Evolutionary conservation across 169 alveolate genomes (phyloP), one percentile per base, ranked within the genome.

Genomic region (Plasmodium relictum): DNA sequence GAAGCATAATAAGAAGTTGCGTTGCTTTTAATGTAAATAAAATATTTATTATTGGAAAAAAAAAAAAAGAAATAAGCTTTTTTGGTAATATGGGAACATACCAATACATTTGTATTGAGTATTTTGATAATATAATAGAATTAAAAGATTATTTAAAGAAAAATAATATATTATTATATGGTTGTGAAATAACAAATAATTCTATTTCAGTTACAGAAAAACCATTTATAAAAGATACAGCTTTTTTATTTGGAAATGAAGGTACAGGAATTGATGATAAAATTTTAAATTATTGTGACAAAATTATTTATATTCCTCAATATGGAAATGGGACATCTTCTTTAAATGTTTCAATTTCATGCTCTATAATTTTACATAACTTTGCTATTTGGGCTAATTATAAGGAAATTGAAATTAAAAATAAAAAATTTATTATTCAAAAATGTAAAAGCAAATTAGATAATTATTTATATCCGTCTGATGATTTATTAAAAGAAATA

Each of bases 201-300:
- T 93, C 97, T 59, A 62, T 85, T 70, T 95, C 97, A 16, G 90
- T 97, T 39, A 94, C 96, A 31, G 92, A 58, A 22, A 22, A 48
- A 31, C 91, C 91, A 3, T 83, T 96, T 92, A 63, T 22, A 37
- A 97, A 97, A 54, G 91, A 95, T 73, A 96, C 98, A 7, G 96
- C 97, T 14, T 97, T 97, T 86, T 74, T 97, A 76, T 78, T 97
- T 42, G 98, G 99, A 22, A 97, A 96, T 95, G 99, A 97, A 74
- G 98, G 98, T 24, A 92, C 96, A 62, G 99, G 99, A 16, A 72
- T 97, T 74, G 92, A 92, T 73, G 95, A 95, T 37, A 94, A 92
- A 50, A 94, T 95, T 74, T 93, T 94, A 50, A 95, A 90, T 41
- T 88, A 96, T 10, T 97, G 99, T 66, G 98, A 97, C 74, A 94